These are phyloP conservation scores for Leishmania mexicana DNA, from an alignment of 208 protist genomes.

Conservation along the genomic window DNA sequence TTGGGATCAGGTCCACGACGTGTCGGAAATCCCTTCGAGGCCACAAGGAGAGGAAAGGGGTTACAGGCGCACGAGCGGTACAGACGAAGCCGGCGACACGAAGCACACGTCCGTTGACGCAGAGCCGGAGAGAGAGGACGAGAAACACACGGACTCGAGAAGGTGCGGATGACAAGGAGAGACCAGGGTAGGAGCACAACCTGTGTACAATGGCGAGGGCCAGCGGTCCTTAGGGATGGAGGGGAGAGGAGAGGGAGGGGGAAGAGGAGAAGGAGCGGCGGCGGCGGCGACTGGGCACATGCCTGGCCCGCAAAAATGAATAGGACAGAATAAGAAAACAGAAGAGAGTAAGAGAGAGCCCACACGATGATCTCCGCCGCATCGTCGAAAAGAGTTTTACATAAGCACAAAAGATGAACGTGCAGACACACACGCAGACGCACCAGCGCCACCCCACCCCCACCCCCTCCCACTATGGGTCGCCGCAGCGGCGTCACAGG, in stretches of 20 bases:
- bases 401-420: background rate
- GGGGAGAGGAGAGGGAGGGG: background rate
- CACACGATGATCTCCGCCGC: background rate
- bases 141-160: background rate
- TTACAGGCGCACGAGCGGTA: background rate
- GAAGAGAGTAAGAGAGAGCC: background rate
- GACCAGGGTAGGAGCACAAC: background rate
- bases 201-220: background rate
- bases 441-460: background rate
- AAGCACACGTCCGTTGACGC: background rate
- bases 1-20: background rate
- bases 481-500: background rate
- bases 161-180: background rate
- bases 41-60: background rate
- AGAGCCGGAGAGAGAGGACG: background rate
- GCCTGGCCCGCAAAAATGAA: background rate
- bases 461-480: background rate
- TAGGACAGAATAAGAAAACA: background rate
- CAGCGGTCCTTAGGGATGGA: background rate
- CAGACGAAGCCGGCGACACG: background rate
- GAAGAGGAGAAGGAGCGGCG: no score
- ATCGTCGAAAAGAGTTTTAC: background rate
- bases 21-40: background rate
- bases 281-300: background rate
- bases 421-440: background rate